phyloP scores from a whole-genome alignment of 2,329 filamentous ascomycete genomes.

The Ophiostoma fasciatum region DNA sequence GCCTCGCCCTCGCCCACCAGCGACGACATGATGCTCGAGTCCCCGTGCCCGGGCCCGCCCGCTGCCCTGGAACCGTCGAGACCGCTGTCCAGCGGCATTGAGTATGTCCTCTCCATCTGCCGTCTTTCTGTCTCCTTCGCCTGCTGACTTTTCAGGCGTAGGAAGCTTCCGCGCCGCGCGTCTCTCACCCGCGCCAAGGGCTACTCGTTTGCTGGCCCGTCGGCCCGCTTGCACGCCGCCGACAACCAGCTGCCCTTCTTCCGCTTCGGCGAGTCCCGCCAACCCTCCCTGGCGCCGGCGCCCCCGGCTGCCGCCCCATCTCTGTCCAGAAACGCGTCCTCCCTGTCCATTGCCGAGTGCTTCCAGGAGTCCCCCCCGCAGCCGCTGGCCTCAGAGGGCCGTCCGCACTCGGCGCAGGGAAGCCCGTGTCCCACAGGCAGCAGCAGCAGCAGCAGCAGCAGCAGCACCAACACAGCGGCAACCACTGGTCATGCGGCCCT shows the following conservation, averaged over 20 bases:
- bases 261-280: slow-evolving; percentile 45
- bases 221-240: slow-evolving; percentile 45
- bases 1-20: slow-evolving; percentile 51
- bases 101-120: slow-evolving; percentile 5
- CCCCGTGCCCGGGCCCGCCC: slow-evolving; percentile 22
- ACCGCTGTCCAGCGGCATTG: slow-evolving; percentile 26
- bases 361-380: slow-evolving; percentile 68
- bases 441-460: slow-evolving; percentile 5
- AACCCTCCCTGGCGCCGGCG: neutral
- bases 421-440: slow-evolving; percentile 35
- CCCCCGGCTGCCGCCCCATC: no score
- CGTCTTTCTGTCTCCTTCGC: slow-evolving; percentile 8
- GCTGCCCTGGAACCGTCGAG: neutral
- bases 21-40: slow-evolving; percentile 37
- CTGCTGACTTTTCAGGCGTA: slow-evolving; percentile 33
- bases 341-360: slow-evolving; percentile 62
- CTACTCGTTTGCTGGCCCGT: slow-evolving; percentile 51
- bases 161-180: slow-evolving; percentile 57
- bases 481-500: no score
- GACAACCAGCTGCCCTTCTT: slow-evolving; percentile 60
- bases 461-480: slow-evolving; percentile 16
- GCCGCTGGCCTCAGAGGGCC: slow-evolving; percentile 30
- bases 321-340: no score
- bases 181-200: slow-evolving; percentile 63
- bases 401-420: slow-evolving; percentile 40